Base-by-base conservation (phyloP, 2,329 filamentous ascomycete species). In the Microdochium paspali region DNA sequence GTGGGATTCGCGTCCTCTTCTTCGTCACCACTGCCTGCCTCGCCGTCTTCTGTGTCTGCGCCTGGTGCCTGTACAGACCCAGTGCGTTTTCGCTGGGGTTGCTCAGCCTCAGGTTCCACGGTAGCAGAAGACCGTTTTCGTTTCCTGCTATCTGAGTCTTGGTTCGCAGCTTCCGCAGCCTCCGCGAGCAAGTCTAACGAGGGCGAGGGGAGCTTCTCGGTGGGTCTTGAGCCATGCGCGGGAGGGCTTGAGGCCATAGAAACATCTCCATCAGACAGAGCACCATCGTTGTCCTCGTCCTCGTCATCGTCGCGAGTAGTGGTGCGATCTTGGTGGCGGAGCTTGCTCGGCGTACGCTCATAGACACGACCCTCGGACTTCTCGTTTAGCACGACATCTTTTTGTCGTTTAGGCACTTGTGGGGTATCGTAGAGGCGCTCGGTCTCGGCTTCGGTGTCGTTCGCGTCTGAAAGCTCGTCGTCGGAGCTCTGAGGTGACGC, bases 371-470 rank as follows among this genome's bases (percentile, higher is more conserved):
- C 75, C 50, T 74, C 72, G 47, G 74, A 73, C 60, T 74, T 78
- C 53, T 72, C 70, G 55, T 72, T 72, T 47, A 84, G 65, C 40
- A 82, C 72, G 10, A 85, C 77, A 56, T 84, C 77, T 57, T 76
- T 74, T 56, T 79, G 75, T 54, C 81, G 74, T 74, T 59, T 63
- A 13, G 58, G 56, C 51, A 75, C 86, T 52, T 81, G 80, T 18
- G 90, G 90, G n/a, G 89, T 95, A 60, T 87, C 83, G 61, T 93
- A 93, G 50, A 98, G 76, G 50, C 93, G 84, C 68, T 96, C 90
- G 2, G 91, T 97, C 68, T 96, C 91, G 28, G 91, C 91, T 66
- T 97, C 91, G 3, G 90, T 84, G 63, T 80, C 79, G 59, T 81
- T 79, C 55, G 69, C 72, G 50, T 82, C 77, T 15, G 81, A 80